These are phyloP conservation scores for Ilex asprella DNA, from an alignment of 257 asterid species.

Conservation along the genomic window DNA sequence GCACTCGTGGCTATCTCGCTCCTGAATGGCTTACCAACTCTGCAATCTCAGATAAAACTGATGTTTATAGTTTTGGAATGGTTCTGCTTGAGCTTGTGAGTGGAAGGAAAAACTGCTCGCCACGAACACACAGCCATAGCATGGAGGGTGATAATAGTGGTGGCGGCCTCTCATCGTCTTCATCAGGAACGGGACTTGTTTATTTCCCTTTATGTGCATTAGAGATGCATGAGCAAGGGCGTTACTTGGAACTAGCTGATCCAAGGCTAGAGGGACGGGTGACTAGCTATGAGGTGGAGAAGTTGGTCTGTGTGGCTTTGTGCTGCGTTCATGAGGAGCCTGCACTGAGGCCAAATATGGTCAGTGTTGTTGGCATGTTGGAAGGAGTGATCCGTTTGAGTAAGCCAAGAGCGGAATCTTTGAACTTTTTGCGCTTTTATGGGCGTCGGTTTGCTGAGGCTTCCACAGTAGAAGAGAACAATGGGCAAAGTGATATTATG, in stretches of 20 bases:
- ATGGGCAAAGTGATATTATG: slow-evolving; percentile 20
- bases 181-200: slow-evolving; percentile 15
- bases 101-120: slow-evolving; percentile 60
- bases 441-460: slow-evolving; percentile 65
- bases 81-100: slow-evolving; percentile 65
- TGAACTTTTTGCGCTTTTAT: slow-evolving; percentile 57
- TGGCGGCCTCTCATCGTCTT: slow-evolving; percentile 13
- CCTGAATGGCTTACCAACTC: slow-evolving; percentile 85
- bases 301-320: slow-evolving; percentile 51
- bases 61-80: slow-evolving; percentile 75
- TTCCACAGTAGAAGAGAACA: slow-evolving; percentile 21
- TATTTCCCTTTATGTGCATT: slow-evolving; percentile 60
- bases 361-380: slow-evolving; percentile 54
- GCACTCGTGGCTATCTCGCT: slow-evolving; percentile 77
- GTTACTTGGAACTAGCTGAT: slow-evolving; percentile 62
- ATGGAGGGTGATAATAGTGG: slow-evolving; percentile 16
- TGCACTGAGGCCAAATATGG: slow-evolving; percentile 58
- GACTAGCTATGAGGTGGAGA: slow-evolving; percentile 47
- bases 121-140: slow-evolving; percentile 27
- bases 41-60: slow-evolving; percentile 67
- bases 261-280: slow-evolving; percentile 41
- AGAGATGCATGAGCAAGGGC: slow-evolving; percentile 63
- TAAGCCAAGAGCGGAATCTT: slow-evolving; percentile 40
- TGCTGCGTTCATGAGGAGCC: slow-evolving; percentile 82
- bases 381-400: slow-evolving; percentile 44